These are phyloP conservation scores for Taiwanofungus camphoratus DNA, from an alignment of 1,284 basidiomycete species.

Conservation along the genomic window DNA sequence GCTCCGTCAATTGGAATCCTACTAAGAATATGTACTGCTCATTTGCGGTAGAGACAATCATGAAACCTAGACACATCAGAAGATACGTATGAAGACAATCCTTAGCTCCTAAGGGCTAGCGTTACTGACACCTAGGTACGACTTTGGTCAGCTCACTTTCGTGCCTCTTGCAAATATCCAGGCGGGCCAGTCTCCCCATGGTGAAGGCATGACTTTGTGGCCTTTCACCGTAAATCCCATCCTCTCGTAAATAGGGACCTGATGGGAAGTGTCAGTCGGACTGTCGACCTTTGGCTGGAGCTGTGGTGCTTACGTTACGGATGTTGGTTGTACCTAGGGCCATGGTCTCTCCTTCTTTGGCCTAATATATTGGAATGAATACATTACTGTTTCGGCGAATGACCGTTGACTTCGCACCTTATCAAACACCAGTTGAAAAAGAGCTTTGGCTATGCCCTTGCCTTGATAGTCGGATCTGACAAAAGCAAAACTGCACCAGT, in stretches of 20 bases:
- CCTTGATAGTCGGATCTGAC: conserved; percentile 13
- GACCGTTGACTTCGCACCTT: conserved; percentile 12
- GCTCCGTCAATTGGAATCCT: too few relatives aligned
- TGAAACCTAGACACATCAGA: too few relatives aligned
- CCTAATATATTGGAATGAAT: neutral
- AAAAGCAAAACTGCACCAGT: conserved; percentile 17
- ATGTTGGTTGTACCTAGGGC: conserved; percentile 1
- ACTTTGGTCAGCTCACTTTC: too few relatives aligned
- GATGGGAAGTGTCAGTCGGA: too few relatives aligned
- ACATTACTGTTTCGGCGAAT: neutral
- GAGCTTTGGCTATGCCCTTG: conserved; percentile 10
- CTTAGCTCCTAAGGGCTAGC: too few relatives aligned
- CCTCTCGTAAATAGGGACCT: conserved; percentile 4
- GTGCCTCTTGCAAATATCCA: conserved; percentile 5
- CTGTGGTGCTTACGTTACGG: conserved; percentile 1
- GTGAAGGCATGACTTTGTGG: neutral
- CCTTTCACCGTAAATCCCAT: conserved; percentile 1
- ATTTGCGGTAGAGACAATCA: too few relatives aligned
- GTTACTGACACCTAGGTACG: too few relatives aligned
- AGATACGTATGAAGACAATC: too few relatives aligned
- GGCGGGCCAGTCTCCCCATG: neutral
- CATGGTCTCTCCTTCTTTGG: conserved; percentile 2
- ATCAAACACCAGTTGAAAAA: conserved; percentile 10
- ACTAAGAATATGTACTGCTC: too few relatives aligned
- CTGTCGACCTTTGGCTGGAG: neutral